These are phyloP conservation scores for Tetrahymena elliotti DNA, from an alignment of 73 alveolate genomes.

Conservation along the genomic window DNA sequence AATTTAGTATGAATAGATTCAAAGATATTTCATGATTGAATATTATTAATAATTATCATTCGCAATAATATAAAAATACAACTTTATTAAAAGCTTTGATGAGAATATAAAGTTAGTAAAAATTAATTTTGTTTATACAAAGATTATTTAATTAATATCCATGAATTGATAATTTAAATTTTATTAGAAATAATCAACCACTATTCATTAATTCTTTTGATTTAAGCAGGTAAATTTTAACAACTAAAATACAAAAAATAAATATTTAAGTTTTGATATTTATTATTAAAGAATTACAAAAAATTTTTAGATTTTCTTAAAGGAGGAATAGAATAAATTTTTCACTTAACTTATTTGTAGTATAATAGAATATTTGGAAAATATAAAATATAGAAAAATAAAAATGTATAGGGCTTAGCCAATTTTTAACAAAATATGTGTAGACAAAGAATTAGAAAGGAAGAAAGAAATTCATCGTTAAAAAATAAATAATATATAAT, in stretches of 20 bases:
- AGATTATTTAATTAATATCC: background rate
- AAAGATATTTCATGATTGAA: background rate
- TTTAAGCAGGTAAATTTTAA: background rate
- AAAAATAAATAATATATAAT: constrained; percentile 40
- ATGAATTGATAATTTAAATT: background rate
- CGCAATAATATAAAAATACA: too few relatives aligned
- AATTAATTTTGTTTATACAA: too few relatives aligned
- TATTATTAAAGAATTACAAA: background rate
- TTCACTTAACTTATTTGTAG: background rate
- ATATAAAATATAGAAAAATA: background rate
- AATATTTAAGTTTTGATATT: background rate
- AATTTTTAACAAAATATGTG: constrained; percentile 42
- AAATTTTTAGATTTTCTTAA: background rate
- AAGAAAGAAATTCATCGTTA: constrained; percentile 36
- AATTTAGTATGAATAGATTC: background rate
- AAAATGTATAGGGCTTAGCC: constrained; percentile 60
- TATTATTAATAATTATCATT: background rate
- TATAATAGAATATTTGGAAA: too few relatives aligned
- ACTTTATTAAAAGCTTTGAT: background rate
- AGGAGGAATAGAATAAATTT: background rate
- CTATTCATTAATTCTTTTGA: background rate
- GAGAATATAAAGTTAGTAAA: background rate
- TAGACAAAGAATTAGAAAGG: constrained; percentile 46
- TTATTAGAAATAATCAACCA: background rate
- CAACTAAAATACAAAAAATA: background rate